Base-by-base conservation (phyloP, 1,284 basidiomycete genomes). In the Ustilago shanxiensis region DNA sequence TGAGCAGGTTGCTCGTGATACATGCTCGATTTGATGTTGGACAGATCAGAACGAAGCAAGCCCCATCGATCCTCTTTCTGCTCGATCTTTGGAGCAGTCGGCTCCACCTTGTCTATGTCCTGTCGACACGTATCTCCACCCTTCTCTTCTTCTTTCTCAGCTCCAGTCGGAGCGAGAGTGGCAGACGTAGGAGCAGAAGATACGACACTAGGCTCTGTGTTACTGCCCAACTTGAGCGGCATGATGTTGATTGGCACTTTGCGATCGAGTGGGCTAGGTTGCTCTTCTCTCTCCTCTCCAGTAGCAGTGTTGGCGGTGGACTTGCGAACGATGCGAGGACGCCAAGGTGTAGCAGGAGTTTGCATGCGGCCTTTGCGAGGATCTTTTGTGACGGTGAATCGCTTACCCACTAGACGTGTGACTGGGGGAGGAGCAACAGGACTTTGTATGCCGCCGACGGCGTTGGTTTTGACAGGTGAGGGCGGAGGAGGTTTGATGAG, bases 261-360 rank as follows among this genome's bases (percentile, higher is more conserved):
- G 31, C 65, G 70, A 10, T 72, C 60, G 33, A 67, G 65, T 6
- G 70, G 70, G 20, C 70, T 72, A 3, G 65, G 57, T 2, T 67
- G 51, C 14, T 63, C 52, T 3, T 50, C 52, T 20, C 18, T 1
- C 9, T 37, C 26, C 7, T 52, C 39, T 2, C 63, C 60, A 11
- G 45, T 45, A 44, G 39, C 56, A 44, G 41, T 18, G 47, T 45
- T 31, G 18, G 45, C 45, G 10, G 60, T 37, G 1, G 49, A 37
- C 35, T 62, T 70, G 61, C 64, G 63, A 16, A 60, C 62, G 20
- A 67, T 72, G 20, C 70, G 70, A 2, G 70, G 53, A 31, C 70
- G 70, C 70, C 70, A 72, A 35, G 70, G 70, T 1, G 70, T 67
- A 28, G 64, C 64, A 20, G 70, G 70, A 13, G 56, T 56, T 7